Evolutionary conservation across 768 basidiomycete genomes (phyloP), one percentile per base, ranked within the genome.

Genomic region (Cystobasidium onofrii): DNA sequence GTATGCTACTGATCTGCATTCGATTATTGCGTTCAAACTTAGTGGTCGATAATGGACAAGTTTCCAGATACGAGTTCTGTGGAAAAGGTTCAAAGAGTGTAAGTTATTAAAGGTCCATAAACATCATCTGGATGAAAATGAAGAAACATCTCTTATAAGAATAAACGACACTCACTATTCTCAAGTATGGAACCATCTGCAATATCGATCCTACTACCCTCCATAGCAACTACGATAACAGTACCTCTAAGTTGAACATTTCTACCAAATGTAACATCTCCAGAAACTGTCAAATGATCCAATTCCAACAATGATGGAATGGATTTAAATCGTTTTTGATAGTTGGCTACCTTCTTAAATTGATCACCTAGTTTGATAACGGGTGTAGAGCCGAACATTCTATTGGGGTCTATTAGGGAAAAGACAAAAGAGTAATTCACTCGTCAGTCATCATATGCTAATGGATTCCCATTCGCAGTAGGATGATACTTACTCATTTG

Each of bases 281-380:
- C 79, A 50, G 90, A 88, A 46, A 96, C 91, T 12, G 94, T 96
- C 82, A 96, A 85, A 82, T 96, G 93, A 81, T 96, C 94, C 76
- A 95, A 84, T 80, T 96, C 93, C 75, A 91, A 82, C 76, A 96
- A 90, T 79, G 87, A 87, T n/a, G 93, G 93, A 78, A 95, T 93
- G 81, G 89, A 90, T 85, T 91, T 90, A 87, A 97, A 95, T 62
- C 92, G 88, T 82, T 91, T 90, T 84, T 93, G 90, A 85, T 95
- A 95, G 80, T 91, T 86, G 77, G 87, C 86, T 74, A 90, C 90
- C 87, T 91, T 94, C 86, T 94, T 96, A 87, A 98, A 96, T 81
- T 90, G 90, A 81, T 93, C 91, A 31, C 73, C 46, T 41, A 75
- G 50, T 63, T 96, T 96, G 85, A 97, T 90, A 62, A 95, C 92